Evolutionary conservation across 768 basidiomycete species (phyloP).

Genomic region (Nevesoporus exiguus): DNA sequence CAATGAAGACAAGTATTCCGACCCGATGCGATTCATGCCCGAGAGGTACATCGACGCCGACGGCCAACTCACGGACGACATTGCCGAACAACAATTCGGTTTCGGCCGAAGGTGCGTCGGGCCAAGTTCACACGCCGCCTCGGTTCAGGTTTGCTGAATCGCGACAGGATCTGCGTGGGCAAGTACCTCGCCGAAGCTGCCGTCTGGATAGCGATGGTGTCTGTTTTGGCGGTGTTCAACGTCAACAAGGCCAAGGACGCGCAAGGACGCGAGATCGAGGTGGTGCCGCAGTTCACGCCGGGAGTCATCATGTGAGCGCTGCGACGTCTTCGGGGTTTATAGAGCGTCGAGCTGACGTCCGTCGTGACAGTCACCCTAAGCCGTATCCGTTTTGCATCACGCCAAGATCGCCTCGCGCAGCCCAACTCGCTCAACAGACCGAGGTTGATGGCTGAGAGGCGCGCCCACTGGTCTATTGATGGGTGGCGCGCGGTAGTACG

Average conservation of each 20-base stretch:
- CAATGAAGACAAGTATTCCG: constrained; percentile 21
- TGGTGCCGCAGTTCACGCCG: constrained; percentile 23
- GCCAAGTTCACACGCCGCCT: no score
- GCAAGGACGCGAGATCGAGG: constrained; percentile 29
- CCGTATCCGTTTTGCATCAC: constrained; percentile 16
- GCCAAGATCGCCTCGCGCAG: constrained; percentile 10
- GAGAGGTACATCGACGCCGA: constrained; percentile 17
- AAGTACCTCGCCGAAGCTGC: constrained; percentile 26
- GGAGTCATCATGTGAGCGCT: constrained; percentile 26
- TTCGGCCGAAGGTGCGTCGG: constrained; percentile 25
- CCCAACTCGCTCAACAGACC: constrained; percentile 13
- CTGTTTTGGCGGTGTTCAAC: constrained; percentile 25
- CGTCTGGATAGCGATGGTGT: constrained; percentile 27
- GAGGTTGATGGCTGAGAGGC: constrained; percentile 1
- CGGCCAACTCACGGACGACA: constrained; percentile 19
- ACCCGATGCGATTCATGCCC: constrained; percentile 21
- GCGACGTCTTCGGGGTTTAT: not conserved
- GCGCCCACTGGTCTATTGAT: no score
- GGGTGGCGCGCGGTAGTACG: not conserved
- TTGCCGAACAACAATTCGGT: constrained; percentile 18
- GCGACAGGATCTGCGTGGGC: constrained; percentile 25
- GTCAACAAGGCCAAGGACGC: constrained; percentile 31
- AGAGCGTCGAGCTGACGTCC: not conserved
- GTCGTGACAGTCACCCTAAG: constrained; percentile 8
- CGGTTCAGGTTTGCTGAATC: no score